These are phyloP conservation scores for Adenanthera pavonina DNA, from an alignment of 306 rosid species.

Conservation along the genomic window DNA sequence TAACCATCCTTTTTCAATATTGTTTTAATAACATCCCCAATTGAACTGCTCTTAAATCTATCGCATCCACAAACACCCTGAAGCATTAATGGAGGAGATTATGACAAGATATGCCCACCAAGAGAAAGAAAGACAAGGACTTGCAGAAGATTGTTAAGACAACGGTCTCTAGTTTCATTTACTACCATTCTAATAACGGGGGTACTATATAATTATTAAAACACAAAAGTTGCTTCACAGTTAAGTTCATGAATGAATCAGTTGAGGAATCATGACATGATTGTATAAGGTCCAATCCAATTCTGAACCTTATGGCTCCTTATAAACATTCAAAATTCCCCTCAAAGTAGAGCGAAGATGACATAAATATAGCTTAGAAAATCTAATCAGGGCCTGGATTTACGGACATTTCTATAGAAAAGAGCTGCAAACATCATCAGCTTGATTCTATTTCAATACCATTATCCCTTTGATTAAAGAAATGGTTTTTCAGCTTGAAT, in stretches of 20 bases:
- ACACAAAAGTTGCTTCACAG: constrained; percentile 3
- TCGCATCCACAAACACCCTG: constrained; percentile 99
- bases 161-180: background rate
- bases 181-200: constrained; percentile 4
- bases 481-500: background rate
- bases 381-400: background rate
- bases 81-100: constrained; percentile 39
- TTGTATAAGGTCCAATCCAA: background rate
- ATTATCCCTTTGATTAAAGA: background rate
- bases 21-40: constrained; percentile 68
- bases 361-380: background rate
- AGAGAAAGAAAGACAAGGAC: constrained; percentile 2
- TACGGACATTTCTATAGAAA: background rate
- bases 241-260: background rate
- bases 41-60: constrained; percentile 85
- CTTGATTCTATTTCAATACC: background rate
- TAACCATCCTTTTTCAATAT: constrained; percentile 84
- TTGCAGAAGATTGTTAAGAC: background rate
- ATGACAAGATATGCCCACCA: background rate
- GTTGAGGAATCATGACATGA: background rate
- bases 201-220: constrained; percentile 18
- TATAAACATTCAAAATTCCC: background rate
- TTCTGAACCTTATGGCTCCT: background rate
- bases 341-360: background rate
- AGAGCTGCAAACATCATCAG: constrained; percentile 8